Conservation (phyloP, 106 monocot species). For the Allium fistulosum region DNA sequence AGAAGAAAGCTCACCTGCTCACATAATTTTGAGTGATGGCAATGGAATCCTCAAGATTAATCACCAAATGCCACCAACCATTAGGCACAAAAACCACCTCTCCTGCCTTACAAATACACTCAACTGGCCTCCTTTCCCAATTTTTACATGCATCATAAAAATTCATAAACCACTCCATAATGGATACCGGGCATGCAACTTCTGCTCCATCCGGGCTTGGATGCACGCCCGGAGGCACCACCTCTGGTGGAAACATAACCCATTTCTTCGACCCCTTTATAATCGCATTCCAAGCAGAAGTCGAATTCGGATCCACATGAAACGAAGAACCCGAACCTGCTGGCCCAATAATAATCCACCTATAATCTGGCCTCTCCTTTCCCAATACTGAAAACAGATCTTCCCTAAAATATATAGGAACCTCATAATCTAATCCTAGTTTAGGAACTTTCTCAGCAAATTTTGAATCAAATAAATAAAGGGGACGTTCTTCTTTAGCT, state of each 20-base stretch:
- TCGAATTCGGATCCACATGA: slow-evolving; percentile 95
- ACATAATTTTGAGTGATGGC: slow-evolving; percentile 98
- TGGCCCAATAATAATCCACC: slow-evolving; percentile 93
- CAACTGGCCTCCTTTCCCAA: slow-evolving; percentile 77
- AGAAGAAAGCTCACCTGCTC: slow-evolving; percentile 51
- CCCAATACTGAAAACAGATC: slow-evolving; percentile 82
- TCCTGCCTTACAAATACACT: slow-evolving; percentile 80
- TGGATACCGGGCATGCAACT: slow-evolving; percentile 92
- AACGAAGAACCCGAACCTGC: slow-evolving; percentile 94
- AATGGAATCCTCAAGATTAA: slow-evolving; percentile 93
- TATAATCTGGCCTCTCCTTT: slow-evolving; percentile 66
- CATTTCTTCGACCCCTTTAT: slow-evolving; percentile 90
- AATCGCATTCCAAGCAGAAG: slow-evolving; percentile 97
- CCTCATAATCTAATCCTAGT: slow-evolving; percentile 60
- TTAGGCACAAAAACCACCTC: slow-evolving; percentile 96
- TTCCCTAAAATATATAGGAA: slow-evolving; percentile 76
- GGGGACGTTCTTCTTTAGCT: slow-evolving; percentile 74
- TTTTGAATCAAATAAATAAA: slow-evolving; percentile 89
- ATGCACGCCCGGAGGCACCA: slow-evolving; percentile 88
- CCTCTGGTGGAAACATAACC: slow-evolving; percentile 95
- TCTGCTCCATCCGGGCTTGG: slow-evolving; percentile 87
- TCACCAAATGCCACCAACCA: slow-evolving; percentile 99
- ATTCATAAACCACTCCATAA: slow-evolving; percentile 99
- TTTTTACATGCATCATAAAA: slow-evolving; percentile 62
- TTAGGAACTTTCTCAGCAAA: slow-evolving; percentile 86